Evolutionary conservation across 331 rosid species (phyloP).

Genomic region (Phaseolus coccineus): DNA sequence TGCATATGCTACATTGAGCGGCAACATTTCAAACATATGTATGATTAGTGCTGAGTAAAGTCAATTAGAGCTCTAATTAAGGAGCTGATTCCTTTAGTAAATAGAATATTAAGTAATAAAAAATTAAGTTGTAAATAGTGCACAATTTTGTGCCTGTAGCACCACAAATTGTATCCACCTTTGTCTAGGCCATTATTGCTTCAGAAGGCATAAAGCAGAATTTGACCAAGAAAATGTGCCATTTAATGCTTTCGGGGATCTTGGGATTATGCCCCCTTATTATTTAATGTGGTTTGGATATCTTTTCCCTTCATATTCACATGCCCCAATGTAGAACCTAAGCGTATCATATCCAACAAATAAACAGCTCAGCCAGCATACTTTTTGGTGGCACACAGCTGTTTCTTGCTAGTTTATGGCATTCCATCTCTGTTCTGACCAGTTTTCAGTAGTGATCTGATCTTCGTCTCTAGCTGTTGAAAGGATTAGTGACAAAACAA

Average conservation of each 20-base stretch:
- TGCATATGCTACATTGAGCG: not conserved
- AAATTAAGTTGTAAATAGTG: not conserved
- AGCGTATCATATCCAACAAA: not conserved
- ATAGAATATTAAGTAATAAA: not conserved
- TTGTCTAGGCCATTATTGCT: not conserved
- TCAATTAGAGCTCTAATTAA: slow-evolving; percentile 17
- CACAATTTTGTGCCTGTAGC: not conserved
- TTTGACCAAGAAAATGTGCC: not conserved
- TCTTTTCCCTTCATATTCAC: not conserved
- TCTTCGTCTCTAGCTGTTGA: not conserved
- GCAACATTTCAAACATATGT: not conserved
- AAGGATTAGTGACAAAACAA: too few species aligned
- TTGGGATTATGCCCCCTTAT: not conserved
- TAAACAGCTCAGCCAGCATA: not conserved
- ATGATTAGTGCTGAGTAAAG: not conserved
- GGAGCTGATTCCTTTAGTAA: not conserved
- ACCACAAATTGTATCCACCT: not conserved
- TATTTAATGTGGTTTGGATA: not conserved
- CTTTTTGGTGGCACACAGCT: not conserved
- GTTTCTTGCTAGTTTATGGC: not conserved
- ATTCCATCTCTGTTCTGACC: too few species aligned
- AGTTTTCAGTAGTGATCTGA: not conserved
- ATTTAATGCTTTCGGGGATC: not conserved
- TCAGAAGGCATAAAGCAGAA: not conserved
- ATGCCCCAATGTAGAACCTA: not conserved